phyloP scores from a whole-genome alignment of 2,329 filamentous ascomycete species.

The Pseudogymnoascus sp. region DNA sequence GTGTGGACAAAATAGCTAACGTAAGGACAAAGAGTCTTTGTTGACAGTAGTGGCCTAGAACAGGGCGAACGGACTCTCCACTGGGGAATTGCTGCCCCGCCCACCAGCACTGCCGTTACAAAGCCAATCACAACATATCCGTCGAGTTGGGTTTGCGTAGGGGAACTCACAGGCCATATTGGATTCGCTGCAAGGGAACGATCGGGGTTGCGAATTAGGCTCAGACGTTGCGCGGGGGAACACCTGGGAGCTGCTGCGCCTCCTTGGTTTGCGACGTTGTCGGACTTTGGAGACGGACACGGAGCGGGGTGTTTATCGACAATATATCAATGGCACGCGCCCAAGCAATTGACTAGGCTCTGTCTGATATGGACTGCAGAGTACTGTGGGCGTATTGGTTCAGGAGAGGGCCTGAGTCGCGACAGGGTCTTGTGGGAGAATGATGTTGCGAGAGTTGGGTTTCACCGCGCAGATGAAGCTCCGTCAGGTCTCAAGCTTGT shows the following conservation, averaged over 20 bases:
- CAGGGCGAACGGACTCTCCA: background rate
- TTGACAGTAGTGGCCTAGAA: background rate
- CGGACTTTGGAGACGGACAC: background rate
- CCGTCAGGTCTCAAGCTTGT: background rate
- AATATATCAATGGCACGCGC: background rate
- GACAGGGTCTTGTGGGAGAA: background rate
- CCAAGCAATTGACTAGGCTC: background rate
- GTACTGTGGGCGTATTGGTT: background rate
- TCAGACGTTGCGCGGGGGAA: background rate
- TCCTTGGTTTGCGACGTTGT: background rate
- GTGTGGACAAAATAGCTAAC: background rate
- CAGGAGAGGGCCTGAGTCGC: background rate
- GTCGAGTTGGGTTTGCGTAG: background rate
- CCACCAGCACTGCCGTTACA: background rate
- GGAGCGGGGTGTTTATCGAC: background rate
- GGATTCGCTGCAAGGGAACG: slow-evolving; percentile 3
- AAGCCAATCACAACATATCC: slow-evolving; percentile 4
- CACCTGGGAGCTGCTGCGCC: background rate
- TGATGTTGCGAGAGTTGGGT: background rate
- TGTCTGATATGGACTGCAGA: background rate
- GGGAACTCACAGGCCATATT: background rate
- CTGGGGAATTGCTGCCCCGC: background rate
- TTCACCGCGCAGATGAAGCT: background rate
- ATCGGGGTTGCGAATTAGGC: slow-evolving; percentile 3
- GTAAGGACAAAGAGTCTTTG: background rate